Conservation (phyloP, 1,284 basidiomycete species). For the Xerocomus cyaneibrunnescens region DNA sequence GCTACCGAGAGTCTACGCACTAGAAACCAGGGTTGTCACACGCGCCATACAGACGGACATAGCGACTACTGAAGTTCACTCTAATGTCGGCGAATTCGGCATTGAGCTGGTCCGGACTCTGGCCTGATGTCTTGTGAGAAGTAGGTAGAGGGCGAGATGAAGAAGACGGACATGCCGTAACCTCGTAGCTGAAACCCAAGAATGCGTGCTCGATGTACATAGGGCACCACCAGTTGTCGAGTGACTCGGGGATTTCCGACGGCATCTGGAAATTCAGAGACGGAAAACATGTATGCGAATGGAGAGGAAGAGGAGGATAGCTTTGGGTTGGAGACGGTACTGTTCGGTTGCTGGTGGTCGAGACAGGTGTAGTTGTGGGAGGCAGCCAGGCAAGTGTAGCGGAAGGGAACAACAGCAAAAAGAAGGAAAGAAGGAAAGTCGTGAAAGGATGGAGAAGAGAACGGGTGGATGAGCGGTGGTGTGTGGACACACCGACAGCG, state of each 20-base stretch:
- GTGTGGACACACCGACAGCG: too few relatives aligned
- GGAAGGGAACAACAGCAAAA: too few relatives aligned
- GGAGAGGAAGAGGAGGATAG: neutral
- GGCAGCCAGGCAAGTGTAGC: too few relatives aligned
- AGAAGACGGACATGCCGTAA: slow-evolving; percentile 50
- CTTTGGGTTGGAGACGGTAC: neutral
- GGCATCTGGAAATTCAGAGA: slow-evolving; percentile 61
- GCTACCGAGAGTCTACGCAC: neutral
- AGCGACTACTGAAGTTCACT: slow-evolving; percentile 55
- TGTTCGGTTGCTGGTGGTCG: neutral
- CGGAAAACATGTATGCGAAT: slow-evolving; percentile 48
- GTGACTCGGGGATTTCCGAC: slow-evolving; percentile 41
- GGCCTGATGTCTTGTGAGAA: slow-evolving; percentile 38
- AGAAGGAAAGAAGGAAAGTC: too few relatives aligned
- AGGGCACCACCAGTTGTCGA: slow-evolving; percentile 67
- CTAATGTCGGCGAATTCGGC: slow-evolving; percentile 65
- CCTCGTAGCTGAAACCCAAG: slow-evolving; percentile 71
- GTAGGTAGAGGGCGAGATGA: neutral
- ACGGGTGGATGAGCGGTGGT: too few relatives aligned
- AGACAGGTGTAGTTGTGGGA: neutral
- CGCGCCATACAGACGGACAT: slow-evolving; percentile 4
- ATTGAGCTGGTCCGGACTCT: slow-evolving; percentile 47
- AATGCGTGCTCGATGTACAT: slow-evolving; percentile 64
- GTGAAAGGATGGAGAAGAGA: too few relatives aligned
- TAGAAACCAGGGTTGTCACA: slow-evolving; percentile 5